A percentile compares a stretch with the other conserved stretches of the same genome.
These are phyloP conservation scores for Chytriomyces sp. DNA, from an alignment of 192 early-diverging fungal species.

Conservation along the genomic window DNA sequence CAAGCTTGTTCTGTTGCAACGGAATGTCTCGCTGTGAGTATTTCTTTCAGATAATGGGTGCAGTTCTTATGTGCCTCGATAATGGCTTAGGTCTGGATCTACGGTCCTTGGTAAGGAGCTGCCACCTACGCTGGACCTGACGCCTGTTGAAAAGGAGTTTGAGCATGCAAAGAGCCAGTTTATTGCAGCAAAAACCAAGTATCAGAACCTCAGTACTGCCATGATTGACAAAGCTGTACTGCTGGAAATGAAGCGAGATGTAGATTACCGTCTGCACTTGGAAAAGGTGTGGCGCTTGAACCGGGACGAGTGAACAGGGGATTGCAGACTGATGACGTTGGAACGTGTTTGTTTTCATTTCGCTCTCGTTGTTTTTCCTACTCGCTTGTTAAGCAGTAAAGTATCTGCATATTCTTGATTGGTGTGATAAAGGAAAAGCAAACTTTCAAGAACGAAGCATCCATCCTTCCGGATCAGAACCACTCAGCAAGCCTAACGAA, in stretches of 20 bases:
- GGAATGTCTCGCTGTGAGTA: constrained; percentile 25
- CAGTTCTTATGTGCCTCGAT: not conserved
- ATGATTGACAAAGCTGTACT: constrained; percentile 59
- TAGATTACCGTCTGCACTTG: constrained; percentile 49
- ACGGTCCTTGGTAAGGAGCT: constrained; percentile 29
- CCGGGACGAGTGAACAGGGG: not conserved
- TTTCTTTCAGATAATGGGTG: not conserved
- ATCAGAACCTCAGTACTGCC: constrained; percentile 49
- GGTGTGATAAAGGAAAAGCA: too few species aligned
- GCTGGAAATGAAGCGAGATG: constrained; percentile 55
- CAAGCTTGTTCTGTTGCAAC: constrained; percentile 41
- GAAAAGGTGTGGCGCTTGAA: constrained; percentile 34
- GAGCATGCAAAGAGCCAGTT: constrained; percentile 46
- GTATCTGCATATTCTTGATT: too few species aligned
- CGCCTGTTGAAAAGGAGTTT: constrained; percentile 48
- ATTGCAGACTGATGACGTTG: not conserved
- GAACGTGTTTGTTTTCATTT: not conserved
- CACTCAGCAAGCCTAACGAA: too few species aligned
- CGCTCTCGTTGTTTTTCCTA: too few species aligned
- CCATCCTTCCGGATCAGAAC: too few species aligned
- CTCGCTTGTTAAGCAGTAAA: too few species aligned
- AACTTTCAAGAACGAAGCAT: too few species aligned
- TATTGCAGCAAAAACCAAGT: constrained; percentile 42
- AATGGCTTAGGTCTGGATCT: constrained; percentile 23
- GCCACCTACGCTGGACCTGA: constrained; percentile 28